Evolutionary conservation across 2,329 filamentous ascomycete genomes (phyloP), one percentile per base, ranked within the genome.

Genomic region (Onygena corvina): DNA sequence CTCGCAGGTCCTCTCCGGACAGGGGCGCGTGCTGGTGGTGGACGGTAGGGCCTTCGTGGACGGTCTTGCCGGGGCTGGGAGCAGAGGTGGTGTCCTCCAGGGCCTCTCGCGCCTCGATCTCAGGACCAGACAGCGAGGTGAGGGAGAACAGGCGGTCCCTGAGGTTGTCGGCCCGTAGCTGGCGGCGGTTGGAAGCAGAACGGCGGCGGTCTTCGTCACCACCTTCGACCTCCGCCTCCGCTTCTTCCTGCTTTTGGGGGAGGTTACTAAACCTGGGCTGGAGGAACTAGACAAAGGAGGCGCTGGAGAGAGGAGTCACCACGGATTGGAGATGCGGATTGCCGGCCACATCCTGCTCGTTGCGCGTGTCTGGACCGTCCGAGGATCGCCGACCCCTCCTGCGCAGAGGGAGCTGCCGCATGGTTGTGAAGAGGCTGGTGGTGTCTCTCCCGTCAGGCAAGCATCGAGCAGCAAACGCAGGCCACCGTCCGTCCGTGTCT

Each of bases 1-100:
- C 57, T 49, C 67, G 65, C 35, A 69, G 54, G n/a, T 71, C 68
- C 29, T 63, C 58, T 35, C 62, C 54, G 6, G 54, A 52, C 25
- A 56, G 45, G 14, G 53, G 31, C 2, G 38, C 8, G 12, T 51
- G n/a, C 12, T 47, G 38, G 7, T 44, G 51, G 42, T 52, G 50
- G 14, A 47, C 21, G 11, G 34, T 18, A 27, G 35, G 30, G 12
- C 46, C 27, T 25, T 44, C 18, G 42, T 47, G 46, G 3, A 29
- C 42, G 6, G 4, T 25, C 14, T n/a, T 42, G 3, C 21, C 12
- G 6, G 38, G 8, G 5, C 38, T 42, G 11, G 38, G 21, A 2
- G 38, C 21, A 14, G 38, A 42, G 3, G 38, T 42, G 21, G 38
- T 42, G 12, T 14, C 38, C 21, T 42, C 20, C 11, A 42, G 38